A percentile compares a stretch with the other conserved stretches of the same genome.
Conservation (phyloP, 352 stramenopile genomes). For the Pythium aristosporum region DNA sequence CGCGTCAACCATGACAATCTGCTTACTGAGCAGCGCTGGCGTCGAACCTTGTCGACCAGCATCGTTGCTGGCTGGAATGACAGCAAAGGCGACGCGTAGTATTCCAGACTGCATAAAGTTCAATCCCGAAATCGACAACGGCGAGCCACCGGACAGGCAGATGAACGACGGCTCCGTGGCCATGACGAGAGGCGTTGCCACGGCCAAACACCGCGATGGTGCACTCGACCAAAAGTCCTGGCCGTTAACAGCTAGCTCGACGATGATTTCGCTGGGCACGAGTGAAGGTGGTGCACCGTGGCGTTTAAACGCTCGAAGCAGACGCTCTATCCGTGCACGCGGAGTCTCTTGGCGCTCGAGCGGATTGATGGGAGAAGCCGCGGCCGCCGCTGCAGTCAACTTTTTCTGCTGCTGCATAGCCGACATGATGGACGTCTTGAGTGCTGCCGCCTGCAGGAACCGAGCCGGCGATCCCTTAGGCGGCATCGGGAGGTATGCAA, state of each 20-base stretch:
- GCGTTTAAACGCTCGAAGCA: conserved; percentile 36
- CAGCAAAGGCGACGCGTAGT: conserved; percentile 34
- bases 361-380: no score
- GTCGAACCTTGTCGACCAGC: no score
- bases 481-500: conserved; percentile 39
- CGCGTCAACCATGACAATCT: conserved; percentile 31
- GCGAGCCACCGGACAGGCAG: conserved; percentile 29
- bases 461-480: conserved; percentile 7
- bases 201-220: conserved; percentile 22
- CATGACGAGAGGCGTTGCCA: conserved; percentile 27
- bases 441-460: conserved; percentile 25
- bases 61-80: neutral
- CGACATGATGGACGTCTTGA: conserved; percentile 55
- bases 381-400: neutral
- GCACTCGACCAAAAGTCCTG: conserved; percentile 40
- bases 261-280: conserved; percentile 33
- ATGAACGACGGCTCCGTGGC: conserved; percentile 25
- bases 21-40: conserved; percentile 1
- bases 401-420: conserved; percentile 44
- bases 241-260: conserved; percentile 40
- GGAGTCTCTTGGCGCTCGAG: conserved; percentile 7
- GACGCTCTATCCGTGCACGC: conserved; percentile 30
- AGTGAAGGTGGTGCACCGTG: conserved; percentile 22
- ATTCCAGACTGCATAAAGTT: conserved; percentile 38
- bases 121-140: conserved; percentile 32